phyloP scores from a whole-genome alignment of 768 basidiomycete genomes.

The Agrocybe pediades region DNA sequence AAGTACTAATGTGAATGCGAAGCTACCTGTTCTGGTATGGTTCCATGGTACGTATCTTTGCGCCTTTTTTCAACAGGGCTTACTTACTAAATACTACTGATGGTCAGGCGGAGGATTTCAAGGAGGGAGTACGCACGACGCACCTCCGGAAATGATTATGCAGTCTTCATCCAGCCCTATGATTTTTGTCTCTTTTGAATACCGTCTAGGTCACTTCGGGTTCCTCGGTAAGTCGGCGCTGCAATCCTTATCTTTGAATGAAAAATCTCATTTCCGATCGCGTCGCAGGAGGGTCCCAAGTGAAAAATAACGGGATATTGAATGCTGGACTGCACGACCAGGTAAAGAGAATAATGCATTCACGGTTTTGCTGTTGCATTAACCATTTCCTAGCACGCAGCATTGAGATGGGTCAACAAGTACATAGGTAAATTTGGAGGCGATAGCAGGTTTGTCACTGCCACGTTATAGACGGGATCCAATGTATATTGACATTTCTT shows the following conservation, averaged over 20 bases:
- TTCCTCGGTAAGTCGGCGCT: conserved; percentile 35
- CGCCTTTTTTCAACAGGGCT: no score
- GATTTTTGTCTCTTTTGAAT: conserved; percentile 44
- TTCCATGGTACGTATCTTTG: conserved; percentile 35
- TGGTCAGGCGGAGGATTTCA: conserved; percentile 48
- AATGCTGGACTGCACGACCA: conserved; percentile 45
- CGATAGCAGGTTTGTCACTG: conserved; percentile 29
- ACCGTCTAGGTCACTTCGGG: conserved; percentile 43
- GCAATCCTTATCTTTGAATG: no score
- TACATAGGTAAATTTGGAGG: conserved; percentile 41
- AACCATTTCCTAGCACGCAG: conserved; percentile 35
- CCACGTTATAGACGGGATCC: neutral
- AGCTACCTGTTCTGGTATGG: conserved; percentile 41
- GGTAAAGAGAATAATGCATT: conserved; percentile 20
- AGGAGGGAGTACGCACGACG: conserved; percentile 33
- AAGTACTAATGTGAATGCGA: conserved; percentile 17
- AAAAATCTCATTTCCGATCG: neutral
- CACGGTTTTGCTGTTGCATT: no score
- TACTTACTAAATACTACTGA: neutral
- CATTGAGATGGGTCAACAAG: conserved; percentile 37
- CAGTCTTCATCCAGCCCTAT: conserved; percentile 30
- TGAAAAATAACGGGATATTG: conserved; percentile 30
- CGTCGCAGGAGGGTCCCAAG: conserved; percentile 31
- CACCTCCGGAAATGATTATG: conserved; percentile 32
- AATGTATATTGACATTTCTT: neutral